These are phyloP conservation scores for Podila minutissima DNA, from an alignment of 192 early-diverging fungal genomes.

Conservation along the genomic window DNA sequence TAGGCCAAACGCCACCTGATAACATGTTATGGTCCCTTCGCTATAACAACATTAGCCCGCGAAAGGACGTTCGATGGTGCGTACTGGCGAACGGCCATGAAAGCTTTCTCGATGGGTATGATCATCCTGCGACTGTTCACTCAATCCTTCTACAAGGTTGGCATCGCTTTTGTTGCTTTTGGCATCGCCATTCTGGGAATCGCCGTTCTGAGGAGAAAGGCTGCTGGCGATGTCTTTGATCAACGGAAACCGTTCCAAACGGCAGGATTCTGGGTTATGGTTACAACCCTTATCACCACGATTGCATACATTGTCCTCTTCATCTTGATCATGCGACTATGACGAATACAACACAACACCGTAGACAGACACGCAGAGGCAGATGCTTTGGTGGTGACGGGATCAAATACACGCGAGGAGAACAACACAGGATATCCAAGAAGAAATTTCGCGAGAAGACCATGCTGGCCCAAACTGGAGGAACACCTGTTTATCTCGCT, in stretches of 20 bases:
- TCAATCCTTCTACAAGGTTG: constrained; percentile 62
- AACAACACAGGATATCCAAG: no score
- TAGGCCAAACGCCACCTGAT: background rate
- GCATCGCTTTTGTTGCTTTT: constrained; percentile 65
- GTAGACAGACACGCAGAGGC: no score
- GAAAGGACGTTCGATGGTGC: constrained; percentile 71
- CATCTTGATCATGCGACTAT: constrained; percentile 35
- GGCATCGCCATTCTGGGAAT: constrained; percentile 60
- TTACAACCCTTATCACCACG: constrained; percentile 57
- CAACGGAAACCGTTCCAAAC: constrained; percentile 61
- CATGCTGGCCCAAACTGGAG: background rate
- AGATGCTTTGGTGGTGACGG: no score
- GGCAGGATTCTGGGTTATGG: constrained; percentile 61
- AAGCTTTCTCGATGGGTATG: constrained; percentile 62
- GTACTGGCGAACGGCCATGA: constrained; percentile 66
- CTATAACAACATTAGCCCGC: constrained; percentile 44
- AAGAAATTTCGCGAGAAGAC: background rate
- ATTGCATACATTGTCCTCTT: constrained; percentile 56
- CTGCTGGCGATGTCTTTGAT: constrained; percentile 65
- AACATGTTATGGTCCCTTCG: background rate
- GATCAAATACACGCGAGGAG: no score
- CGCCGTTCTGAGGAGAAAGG: constrained; percentile 53
- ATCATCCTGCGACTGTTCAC: constrained; percentile 66
- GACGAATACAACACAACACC: background rate
- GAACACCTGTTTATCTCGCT: no score